phyloP scores from a whole-genome alignment of 805 yeast species.

The Ogataea nonfermentans region DNA sequence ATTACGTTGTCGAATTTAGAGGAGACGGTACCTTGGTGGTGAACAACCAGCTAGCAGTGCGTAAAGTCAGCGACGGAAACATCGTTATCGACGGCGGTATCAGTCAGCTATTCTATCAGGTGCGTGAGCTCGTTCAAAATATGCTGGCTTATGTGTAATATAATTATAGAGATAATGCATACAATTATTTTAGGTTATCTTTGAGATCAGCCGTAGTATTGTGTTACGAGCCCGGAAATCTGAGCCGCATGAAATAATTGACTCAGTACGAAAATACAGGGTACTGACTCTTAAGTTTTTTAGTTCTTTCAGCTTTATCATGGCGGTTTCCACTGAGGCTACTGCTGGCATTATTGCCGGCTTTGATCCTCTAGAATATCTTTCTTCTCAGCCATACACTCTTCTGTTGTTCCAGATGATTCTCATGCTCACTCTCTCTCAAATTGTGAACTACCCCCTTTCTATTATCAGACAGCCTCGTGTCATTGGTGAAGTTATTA shows the following conservation, averaged over 20 bases:
- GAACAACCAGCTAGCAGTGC: constrained; percentile 69
- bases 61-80: constrained; percentile 79
- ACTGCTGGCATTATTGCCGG: constrained; percentile 71
- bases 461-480: constrained; percentile 67
- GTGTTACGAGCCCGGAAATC: no score
- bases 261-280: no score
- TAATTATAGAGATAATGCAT: neutral
- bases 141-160: constrained; percentile 70
- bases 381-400: constrained; percentile 59
- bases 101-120: constrained; percentile 72
- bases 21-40: constrained; percentile 92
- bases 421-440: constrained; percentile 58
- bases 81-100: constrained; percentile 82
- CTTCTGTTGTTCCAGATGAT: constrained; percentile 69
- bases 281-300: no score
- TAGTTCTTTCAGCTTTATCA: neutral
- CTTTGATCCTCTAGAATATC: constrained; percentile 62
- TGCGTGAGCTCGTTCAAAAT: constrained; percentile 65
- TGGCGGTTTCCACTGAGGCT: constrained; percentile 11
- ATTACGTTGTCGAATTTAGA: constrained; percentile 79
- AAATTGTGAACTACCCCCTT: constrained; percentile 58
- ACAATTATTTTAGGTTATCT: neutral
- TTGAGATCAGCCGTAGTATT: neutral
- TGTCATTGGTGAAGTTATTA: constrained; percentile 77
- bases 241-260: no score